These are phyloP conservation scores for Apophysomyces sp. DNA, from an alignment of 371 early-diverging fungal species.

Conservation along the genomic window DNA sequence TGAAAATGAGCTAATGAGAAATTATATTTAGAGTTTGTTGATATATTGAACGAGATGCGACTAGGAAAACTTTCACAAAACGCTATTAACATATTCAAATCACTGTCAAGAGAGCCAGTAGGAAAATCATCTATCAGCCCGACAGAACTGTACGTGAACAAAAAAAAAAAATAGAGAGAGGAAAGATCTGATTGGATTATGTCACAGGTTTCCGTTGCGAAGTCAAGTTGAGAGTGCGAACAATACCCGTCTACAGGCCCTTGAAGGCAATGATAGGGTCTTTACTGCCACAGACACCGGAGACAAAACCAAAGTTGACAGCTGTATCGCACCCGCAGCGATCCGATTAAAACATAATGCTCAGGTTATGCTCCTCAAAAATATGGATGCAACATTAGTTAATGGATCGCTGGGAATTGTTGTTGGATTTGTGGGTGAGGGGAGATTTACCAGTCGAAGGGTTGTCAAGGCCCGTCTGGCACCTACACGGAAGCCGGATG, in stretches of 20 bases:
- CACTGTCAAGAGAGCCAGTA: constrained; percentile 51
- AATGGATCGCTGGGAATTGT: constrained; percentile 88
- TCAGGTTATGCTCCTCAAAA: constrained; percentile 90
- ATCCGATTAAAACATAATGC: constrained; percentile 73
- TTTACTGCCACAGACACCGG: constrained; percentile 47
- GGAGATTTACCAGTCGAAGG: constrained; percentile 12
- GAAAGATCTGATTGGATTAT: not conserved
- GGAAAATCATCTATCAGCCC: constrained; percentile 64
- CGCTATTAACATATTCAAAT: constrained; percentile 45
- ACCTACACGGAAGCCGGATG: not conserved
- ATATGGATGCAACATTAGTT: constrained; percentile 67
- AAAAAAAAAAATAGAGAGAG: not conserved
- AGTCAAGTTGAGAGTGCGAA: constrained; percentile 77
- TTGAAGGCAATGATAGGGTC: constrained; percentile 41
- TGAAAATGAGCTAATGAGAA: too few relatives aligned
- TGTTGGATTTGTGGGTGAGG: constrained; percentile 47
- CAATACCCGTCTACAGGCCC: constrained; percentile 38
- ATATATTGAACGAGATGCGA: constrained; percentile 68
- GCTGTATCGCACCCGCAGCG: constrained; percentile 50
- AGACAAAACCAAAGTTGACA: constrained; percentile 31
- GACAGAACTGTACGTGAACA: constrained; percentile 69
- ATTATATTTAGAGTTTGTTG: constrained; percentile 55
- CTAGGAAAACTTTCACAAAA: constrained; percentile 54
- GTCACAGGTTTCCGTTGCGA: constrained; percentile 56
- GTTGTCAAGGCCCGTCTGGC: not conserved